Base-by-base conservation (phyloP, 192 early-diverging fungal species). In the Backusella australiensis region DNA sequence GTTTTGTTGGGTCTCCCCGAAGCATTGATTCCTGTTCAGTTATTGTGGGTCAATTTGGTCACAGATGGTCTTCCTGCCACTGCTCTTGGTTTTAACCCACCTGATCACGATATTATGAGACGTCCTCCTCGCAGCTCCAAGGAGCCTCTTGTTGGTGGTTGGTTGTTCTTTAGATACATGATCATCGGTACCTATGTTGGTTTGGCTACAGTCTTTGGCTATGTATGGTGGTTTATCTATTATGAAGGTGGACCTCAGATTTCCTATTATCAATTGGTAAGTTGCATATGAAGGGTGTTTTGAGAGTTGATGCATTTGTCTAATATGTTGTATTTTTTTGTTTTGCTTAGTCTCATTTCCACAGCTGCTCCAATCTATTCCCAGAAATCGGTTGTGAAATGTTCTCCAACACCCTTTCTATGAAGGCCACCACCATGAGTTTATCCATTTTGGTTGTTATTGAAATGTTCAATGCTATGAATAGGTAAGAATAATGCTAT, bases 401-500 rank as follows among this genome's bases (percentile, higher is more conserved):
- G 89, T 98, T 98, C 82, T 84, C 85, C 34, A 94, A 94, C 80
- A 73, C 78, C 14, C 86, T 94, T 84, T 87, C 96, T 15, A 87
- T 90, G 68, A 90, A 92, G 79, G 98, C 98, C 29, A 97, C 97
- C 38, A 97, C 98, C 39, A 94, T 98, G 85, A 96, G 94, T 65
- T 87, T 99, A 68, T 96, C 96, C 32, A 94, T 99, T 75, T 82
- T 99, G 65, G 97, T 98, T 17, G 93, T 94, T 34, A 97, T 99
- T 78, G 97, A 99, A 82, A 98, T 99, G 98, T 93, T 98, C 79
- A 98, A 99, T 82, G 97, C 98, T 67, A 95, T 98, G 85, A 98
- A 98, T 86, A 92, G 90, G 82, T 78, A 75, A 73, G 67, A n/a
- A 36, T 32, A 36, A 26, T n/a, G 9, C 26, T 66, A 34, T 23